These are phyloP conservation scores for Calocybe gangraenosa DNA, from an alignment of 768 basidiomycete species.

Conservation along the genomic window DNA sequence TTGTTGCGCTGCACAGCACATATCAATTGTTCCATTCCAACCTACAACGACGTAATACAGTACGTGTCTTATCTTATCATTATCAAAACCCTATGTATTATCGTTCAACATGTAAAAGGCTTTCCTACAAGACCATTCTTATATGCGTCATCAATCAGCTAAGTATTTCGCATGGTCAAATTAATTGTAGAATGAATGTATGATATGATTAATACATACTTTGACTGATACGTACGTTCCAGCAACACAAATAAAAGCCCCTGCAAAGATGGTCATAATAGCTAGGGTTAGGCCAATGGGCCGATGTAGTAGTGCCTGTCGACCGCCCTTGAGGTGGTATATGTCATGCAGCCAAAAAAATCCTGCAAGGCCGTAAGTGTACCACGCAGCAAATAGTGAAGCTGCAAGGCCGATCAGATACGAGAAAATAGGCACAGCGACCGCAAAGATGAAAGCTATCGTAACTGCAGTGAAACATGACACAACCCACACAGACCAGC, in stretches of 20 bases:
- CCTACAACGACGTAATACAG: background rate
- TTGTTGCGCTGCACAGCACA: background rate
- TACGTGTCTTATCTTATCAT: no score
- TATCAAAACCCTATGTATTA: no score
- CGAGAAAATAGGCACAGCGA: conserved; percentile 52
- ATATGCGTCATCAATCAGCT: conserved; percentile 48
- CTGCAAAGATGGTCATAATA: conserved; percentile 39
- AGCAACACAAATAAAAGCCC: conserved; percentile 48
- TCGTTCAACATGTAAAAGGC: conserved; percentile 41
- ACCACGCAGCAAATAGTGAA: conserved; percentile 55
- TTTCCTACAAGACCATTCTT: conserved; percentile 34
- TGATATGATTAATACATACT: conserved; percentile 21
- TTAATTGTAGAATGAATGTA: background rate
- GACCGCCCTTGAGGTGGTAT: conserved; percentile 36
- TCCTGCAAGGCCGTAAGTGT: conserved; percentile 50
- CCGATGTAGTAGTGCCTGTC: conserved; percentile 24
- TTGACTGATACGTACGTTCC: conserved; percentile 51
- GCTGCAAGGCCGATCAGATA: conserved; percentile 51
- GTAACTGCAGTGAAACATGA: conserved; percentile 38
- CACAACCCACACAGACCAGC: conserved; percentile 43
- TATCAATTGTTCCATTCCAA: background rate
- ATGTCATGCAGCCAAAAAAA: conserved; percentile 53
- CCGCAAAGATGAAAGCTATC: conserved; percentile 42
- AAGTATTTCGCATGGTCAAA: background rate
- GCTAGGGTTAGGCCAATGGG: conserved; percentile 32